These are phyloP conservation scores for Rhizophagus clarus DNA, from an alignment of 192 early-diverging fungal genomes.

Conservation along the genomic window DNA sequence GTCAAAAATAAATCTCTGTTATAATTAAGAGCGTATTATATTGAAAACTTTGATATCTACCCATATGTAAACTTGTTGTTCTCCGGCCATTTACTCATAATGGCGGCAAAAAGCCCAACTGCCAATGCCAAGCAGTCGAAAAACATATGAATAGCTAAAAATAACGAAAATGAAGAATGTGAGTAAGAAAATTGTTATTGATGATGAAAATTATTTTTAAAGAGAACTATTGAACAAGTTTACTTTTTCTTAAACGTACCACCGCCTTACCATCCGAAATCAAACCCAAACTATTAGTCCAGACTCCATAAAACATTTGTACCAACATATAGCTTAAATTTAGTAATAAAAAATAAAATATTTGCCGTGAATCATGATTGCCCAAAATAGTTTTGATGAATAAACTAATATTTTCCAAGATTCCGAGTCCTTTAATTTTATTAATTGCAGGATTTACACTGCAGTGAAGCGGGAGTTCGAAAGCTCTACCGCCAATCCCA, in stretches of 20 bases:
- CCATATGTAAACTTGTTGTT: conserved; percentile 79
- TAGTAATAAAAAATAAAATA: conserved; percentile 91
- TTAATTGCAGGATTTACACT: conserved; percentile 6
- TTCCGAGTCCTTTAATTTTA: conserved; percentile 16
- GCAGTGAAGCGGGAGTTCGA: conserved; percentile 45
- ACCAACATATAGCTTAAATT: conserved; percentile 94
- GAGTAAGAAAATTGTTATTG: not conserved
- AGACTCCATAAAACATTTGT: conserved; percentile 79
- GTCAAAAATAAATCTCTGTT: not conserved
- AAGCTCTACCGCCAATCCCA: conserved; percentile 32
- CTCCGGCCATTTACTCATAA: conserved; percentile 90
- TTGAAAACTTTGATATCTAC: conserved; percentile 35
- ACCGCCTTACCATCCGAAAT: conserved; percentile 75
- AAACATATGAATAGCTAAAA: conserved; percentile 92
- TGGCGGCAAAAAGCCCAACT: conserved; percentile 83
- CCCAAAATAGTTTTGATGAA: conserved; percentile 58
- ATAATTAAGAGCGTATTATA: conserved; percentile 8
- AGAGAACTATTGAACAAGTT: not conserved
- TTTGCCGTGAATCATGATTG: conserved; percentile 82
- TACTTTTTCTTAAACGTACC: not conserved
- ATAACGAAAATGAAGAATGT: not conserved
- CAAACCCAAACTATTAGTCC: conserved; percentile 85
- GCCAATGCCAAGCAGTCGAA: conserved; percentile 94
- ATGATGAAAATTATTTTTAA: not conserved
- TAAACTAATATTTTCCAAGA: conserved; percentile 33